phyloP scores from a whole-genome alignment of 1,284 basidiomycete species.

The Apiotrichum gamsii region DNA sequence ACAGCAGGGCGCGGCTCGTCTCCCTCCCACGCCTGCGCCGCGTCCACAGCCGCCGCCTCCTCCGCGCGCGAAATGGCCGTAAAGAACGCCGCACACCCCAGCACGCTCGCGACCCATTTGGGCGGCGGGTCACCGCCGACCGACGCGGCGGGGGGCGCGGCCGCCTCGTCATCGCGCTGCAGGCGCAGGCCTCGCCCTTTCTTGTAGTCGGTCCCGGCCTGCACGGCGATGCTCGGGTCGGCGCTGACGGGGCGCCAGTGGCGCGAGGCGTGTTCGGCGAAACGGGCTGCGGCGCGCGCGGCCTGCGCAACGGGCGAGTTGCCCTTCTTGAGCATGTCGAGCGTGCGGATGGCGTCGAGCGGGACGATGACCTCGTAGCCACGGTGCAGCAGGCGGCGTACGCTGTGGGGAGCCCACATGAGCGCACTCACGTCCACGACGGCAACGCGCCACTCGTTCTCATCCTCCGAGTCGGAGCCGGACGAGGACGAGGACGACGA shows the following conservation, averaged over 20 bases:
- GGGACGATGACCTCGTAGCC: conserved; percentile 68
- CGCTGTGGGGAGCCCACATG: conserved; percentile 69
- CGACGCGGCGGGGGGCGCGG: neutral
- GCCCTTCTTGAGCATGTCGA: conserved; percentile 91
- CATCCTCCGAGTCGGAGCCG: neutral
- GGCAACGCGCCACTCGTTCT: conserved; percentile 41
- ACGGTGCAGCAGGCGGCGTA: conserved; percentile 70
- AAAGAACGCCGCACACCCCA: conserved; percentile 37
- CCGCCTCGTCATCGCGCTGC: conserved; percentile 30
- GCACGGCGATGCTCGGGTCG: conserved; percentile 27
- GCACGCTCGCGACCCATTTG: conserved; percentile 31
- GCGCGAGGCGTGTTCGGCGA: conserved; percentile 43
- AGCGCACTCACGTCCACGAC: conserved; percentile 82
- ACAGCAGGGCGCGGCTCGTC: conserved; percentile 22
- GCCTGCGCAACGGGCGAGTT: conserved; percentile 67
- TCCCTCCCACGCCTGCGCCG: conserved; percentile 8
- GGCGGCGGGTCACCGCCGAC: conserved; percentile 22
- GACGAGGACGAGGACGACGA: conserved; percentile 1
- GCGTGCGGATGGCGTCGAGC: conserved; percentile 80
- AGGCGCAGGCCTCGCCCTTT: conserved; percentile 31
- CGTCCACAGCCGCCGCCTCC: conserved; percentile 13
- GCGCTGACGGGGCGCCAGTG: conserved; percentile 26
- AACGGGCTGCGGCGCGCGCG: conserved; percentile 51
- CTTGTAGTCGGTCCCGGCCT: conserved; percentile 30
- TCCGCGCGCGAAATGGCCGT: conserved; percentile 18